Conservation (phyloP, 2,329 filamentous ascomycete species). For the Boeremia lycopersici region DNA sequence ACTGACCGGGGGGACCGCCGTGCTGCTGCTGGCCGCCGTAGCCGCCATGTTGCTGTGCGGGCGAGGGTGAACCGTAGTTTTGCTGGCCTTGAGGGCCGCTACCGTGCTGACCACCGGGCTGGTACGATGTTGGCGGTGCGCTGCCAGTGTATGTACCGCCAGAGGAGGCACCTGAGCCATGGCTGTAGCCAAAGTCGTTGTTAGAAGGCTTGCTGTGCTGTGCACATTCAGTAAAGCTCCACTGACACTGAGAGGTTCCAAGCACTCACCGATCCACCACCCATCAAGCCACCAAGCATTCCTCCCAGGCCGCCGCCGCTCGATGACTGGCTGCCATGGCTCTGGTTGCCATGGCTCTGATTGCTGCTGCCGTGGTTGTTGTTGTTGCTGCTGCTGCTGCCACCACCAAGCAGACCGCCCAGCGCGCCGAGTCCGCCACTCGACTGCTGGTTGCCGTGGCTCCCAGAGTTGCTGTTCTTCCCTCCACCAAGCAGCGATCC, state of each 20-base stretch:
- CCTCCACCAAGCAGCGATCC: conserved; percentile 51
- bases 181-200: conserved; percentile 62
- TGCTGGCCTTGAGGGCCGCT: conserved; percentile 30
- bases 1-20: conserved; percentile 14
- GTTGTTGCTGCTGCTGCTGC: conserved; percentile 4
- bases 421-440: conserved; percentile 29
- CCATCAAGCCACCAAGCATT: conserved; percentile 43
- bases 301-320: conserved; percentile 29
- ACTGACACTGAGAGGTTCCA: not conserved
- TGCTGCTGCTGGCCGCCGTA: conserved; percentile 28
- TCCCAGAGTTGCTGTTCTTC: conserved; percentile 46
- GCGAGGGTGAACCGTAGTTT: conserved; percentile 25
- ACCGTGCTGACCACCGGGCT: conserved; percentile 46
- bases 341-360: conserved; percentile 1
- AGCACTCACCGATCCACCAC: conserved; percentile 44
- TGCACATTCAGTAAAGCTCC: conserved; percentile 11
- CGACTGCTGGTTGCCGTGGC: conserved; percentile 21
- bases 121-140: conserved; percentile 67
- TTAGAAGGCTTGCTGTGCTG: conserved; percentile 47
- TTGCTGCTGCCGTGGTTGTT: conserved; percentile 8
- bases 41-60: conserved; percentile 26
- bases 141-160: conserved; percentile 65
- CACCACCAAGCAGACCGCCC: conserved; percentile 18
- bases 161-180: conserved; percentile 56
- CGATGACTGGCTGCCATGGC: conserved; percentile 12